A percentile compares a stretch with the other conserved stretches of the same genome.
These are phyloP conservation scores for Collybia nuda DNA, from an alignment of 768 basidiomycete genomes.

Conservation along the genomic window DNA sequence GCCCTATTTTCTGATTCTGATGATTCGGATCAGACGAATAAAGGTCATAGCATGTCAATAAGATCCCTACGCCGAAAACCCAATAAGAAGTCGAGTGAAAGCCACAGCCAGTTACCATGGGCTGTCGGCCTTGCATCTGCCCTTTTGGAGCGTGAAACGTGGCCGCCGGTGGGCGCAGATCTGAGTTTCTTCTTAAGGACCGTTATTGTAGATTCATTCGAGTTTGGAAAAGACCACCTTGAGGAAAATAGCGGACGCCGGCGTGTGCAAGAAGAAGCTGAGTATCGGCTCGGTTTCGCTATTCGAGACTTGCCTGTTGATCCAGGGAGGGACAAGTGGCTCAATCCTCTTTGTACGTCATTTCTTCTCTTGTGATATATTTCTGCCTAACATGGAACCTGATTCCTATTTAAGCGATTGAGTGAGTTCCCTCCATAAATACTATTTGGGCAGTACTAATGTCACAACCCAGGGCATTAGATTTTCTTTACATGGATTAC, in stretches of 20 bases:
- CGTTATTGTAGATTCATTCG: slow-evolving; percentile 82
- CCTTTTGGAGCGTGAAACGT: slow-evolving; percentile 70
- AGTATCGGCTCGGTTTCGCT: slow-evolving; percentile 80
- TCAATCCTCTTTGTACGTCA: slow-evolving; percentile 76
- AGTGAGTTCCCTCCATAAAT: slow-evolving; percentile 32
- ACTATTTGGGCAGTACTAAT: background rate
- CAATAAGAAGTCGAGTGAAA: slow-evolving; percentile 22
- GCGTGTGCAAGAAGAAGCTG: slow-evolving; percentile 57
- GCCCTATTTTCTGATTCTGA: slow-evolving; percentile 81
- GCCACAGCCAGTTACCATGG: slow-evolving; percentile 36
- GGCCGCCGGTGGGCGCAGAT: slow-evolving; percentile 88
- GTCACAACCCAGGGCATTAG: slow-evolving; percentile 59
- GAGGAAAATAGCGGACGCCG: slow-evolving; percentile 26
- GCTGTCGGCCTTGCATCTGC: slow-evolving; percentile 73
- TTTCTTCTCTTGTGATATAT: background rate
- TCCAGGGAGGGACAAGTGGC: slow-evolving; percentile 70
- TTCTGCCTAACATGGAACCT: background rate
- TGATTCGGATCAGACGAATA: slow-evolving; percentile 39
- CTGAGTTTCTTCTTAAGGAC: slow-evolving; percentile 81
- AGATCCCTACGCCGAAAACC: slow-evolving; percentile 30
- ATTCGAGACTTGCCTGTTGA: slow-evolving; percentile 71
- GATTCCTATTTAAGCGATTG: slow-evolving; percentile 35
- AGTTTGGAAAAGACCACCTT: slow-evolving; percentile 17
- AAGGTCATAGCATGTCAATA: slow-evolving; percentile 31
- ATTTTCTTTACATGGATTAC: slow-evolving; percentile 90